Conservation (phyloP, 2,329 filamentous ascomycete genomes). For the Fonsecaea pugnacius region DNA sequence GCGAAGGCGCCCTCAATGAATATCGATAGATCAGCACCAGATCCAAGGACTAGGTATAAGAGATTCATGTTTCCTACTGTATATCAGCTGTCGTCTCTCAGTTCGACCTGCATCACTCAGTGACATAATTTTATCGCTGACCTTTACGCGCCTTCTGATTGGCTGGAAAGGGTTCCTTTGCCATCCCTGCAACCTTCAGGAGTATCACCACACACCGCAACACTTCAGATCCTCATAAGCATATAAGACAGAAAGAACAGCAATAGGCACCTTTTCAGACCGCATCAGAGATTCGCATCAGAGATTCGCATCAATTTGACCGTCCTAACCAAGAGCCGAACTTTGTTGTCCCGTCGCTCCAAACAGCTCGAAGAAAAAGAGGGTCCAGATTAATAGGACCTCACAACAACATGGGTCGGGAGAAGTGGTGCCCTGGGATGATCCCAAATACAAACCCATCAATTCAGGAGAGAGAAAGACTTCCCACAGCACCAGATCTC, state of each 20-base stretch:
- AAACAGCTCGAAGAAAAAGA: background rate
- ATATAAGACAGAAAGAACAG: background rate
- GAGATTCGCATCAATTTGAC: too few relatives aligned
- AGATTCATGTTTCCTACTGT: background rate
- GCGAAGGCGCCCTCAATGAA: background rate
- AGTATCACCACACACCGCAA: background rate
- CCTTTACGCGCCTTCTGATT: conserved; percentile 22
- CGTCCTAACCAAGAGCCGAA: background rate
- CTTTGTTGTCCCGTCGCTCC: background rate
- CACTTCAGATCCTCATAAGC: background rate
- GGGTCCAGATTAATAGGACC: background rate
- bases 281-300: background rate
- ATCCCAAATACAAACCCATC: conserved; percentile 1
- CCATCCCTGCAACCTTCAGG: background rate
- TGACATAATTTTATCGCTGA: conserved; percentile 14
- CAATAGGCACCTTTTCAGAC: background rate
- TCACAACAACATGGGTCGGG: conserved; percentile 1
- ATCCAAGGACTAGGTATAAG: background rate
- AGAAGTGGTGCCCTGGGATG: conserved; percentile 6
- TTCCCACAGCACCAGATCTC: conserved; percentile 31
- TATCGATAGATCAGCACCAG: background rate
- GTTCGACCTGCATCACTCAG: background rate
- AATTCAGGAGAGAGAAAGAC: conserved; percentile 20
- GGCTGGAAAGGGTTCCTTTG: background rate
- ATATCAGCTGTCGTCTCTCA: background rate